Percentiles rank a stretch among this genome's conserved stretches.
Conservation (phyloP, 768 basidiomycete genomes). For the Mycena latifolia region DNA sequence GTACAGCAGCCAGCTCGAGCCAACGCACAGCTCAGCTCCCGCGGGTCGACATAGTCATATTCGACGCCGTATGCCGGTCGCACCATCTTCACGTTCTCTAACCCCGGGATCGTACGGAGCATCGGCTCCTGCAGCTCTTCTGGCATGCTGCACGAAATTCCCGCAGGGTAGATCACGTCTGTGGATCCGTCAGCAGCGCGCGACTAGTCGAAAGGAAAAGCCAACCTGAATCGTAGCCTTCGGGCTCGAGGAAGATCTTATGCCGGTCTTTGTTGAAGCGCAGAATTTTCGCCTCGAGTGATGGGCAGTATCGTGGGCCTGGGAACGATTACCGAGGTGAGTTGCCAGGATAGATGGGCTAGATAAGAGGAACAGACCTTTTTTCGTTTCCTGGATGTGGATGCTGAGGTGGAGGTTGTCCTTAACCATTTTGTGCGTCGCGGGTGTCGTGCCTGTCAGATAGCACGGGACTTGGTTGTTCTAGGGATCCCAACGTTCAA, state of each 20-base stretch:
- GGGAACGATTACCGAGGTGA: not conserved
- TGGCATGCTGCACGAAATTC: slow-evolving; percentile 89
- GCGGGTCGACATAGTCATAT: slow-evolving; percentile 91
- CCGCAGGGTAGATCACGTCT: slow-evolving; percentile 94
- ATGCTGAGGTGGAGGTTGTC: slow-evolving; percentile 83
- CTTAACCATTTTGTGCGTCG: slow-evolving; percentile 80
- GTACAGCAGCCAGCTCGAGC: not conserved
- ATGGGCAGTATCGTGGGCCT: slow-evolving; percentile 95
- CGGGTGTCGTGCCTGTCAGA: slow-evolving; percentile 77
- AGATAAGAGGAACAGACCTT: slow-evolving; percentile 66
- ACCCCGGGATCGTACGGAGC: slow-evolving; percentile 86
- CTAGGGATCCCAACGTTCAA: slow-evolving; percentile 50
- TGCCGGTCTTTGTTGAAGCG: slow-evolving; percentile 83
- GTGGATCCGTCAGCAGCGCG: not conserved
- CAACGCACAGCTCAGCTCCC: slow-evolving; percentile 78
- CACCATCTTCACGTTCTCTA: slow-evolving; percentile 88
- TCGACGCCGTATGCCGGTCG: slow-evolving; percentile 93
- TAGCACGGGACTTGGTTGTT: slow-evolving; percentile 80
- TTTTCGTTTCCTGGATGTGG: slow-evolving; percentile 91
- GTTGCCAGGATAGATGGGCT: not conserved
- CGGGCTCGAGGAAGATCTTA: slow-evolving; percentile 90
- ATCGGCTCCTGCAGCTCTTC: slow-evolving; percentile 87
- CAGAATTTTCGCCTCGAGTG: slow-evolving; percentile 87
- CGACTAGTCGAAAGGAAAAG: not conserved
- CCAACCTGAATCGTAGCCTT: slow-evolving; percentile 89